These are phyloP conservation scores for Lophiostoma macrostomum DNA, from an alignment of 495 filamentous ascomycete genomes.

Conservation along the genomic window DNA sequence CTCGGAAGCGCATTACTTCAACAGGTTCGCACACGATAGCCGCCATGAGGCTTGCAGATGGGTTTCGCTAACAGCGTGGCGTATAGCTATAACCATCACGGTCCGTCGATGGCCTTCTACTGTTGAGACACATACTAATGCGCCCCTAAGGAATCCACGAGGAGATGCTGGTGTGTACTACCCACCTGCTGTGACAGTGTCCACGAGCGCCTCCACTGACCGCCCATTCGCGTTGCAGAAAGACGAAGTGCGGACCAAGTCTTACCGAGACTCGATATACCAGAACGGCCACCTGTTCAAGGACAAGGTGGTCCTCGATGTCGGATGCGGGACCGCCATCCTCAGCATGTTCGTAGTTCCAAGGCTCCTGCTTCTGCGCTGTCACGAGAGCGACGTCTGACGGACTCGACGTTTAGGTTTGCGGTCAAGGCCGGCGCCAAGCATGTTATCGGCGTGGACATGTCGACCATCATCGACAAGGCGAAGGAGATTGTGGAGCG, in stretches of 20 bases:
- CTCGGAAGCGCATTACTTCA: slow-evolving; percentile 95
- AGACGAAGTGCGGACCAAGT: slow-evolving; percentile 94
- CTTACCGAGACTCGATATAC: slow-evolving; percentile 95
- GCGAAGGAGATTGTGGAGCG: slow-evolving; percentile 83
- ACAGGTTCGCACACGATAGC: slow-evolving; percentile 59
- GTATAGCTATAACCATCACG: slow-evolving; percentile 89
- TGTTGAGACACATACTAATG: slow-evolving; percentile 30
- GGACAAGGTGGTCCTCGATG: slow-evolving; percentile 95
- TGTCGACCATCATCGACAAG: slow-evolving; percentile 95
- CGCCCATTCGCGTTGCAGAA: slow-evolving; percentile 55
- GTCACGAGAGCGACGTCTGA: slow-evolving; percentile 4
- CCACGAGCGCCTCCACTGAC: slow-evolving; percentile 25
- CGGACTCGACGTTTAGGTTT: slow-evolving; percentile 63
- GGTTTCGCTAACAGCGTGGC: slow-evolving; percentile 33
- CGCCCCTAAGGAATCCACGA: slow-evolving; percentile 77
- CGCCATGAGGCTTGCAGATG: neutral
- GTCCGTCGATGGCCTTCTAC: slow-evolving; percentile 49
- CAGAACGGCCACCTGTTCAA: slow-evolving; percentile 95
- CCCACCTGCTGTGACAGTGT: slow-evolving; percentile 7
- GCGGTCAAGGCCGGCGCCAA: slow-evolving; percentile 90
- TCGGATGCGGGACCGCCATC: slow-evolving; percentile 92
- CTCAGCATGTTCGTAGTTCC: slow-evolving; percentile 68
- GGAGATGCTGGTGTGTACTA: slow-evolving; percentile 86
- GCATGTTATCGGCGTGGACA: slow-evolving; percentile 94
- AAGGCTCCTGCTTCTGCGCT: neutral